phyloP scores from a whole-genome alignment of 371 early-diverging fungal species.

The Zychaea mexicana region DNA sequence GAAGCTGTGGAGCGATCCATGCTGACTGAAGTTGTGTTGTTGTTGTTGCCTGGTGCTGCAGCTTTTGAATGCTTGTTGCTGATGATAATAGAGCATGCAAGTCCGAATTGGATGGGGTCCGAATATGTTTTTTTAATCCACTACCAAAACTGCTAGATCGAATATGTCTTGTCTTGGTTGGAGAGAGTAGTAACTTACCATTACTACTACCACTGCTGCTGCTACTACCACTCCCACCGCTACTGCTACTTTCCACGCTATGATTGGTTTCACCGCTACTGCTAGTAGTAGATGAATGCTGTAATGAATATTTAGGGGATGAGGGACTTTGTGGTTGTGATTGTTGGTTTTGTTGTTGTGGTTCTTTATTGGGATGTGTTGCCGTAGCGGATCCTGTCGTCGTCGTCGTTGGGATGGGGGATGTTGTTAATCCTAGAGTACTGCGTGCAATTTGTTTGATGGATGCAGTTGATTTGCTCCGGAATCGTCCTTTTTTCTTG shows the following conservation, averaged over 20 bases:
- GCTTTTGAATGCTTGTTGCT: background rate
- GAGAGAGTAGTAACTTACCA: background rate
- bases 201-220: no score
- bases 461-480: conserved; percentile 18
- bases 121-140: background rate
- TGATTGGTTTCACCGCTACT: no score
- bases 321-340: no score
- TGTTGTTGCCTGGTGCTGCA: background rate
- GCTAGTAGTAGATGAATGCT: no score
- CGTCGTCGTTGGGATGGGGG: background rate
- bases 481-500: conserved; percentile 15
- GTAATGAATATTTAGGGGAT: no score
- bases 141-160: conserved; percentile 13
- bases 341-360: no score
- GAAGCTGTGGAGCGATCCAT: conserved; percentile 7
- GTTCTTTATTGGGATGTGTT: no score
- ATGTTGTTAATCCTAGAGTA: conserved; percentile 7
- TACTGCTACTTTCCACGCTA: no score
- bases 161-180: background rate
- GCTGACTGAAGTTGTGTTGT: background rate
- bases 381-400: background rate
- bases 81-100: background rate
- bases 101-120: background rate
- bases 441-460: conserved; percentile 12
- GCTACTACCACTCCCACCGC: no score